These are phyloP conservation scores for Picea engelmannii DNA, from an alignment of 83 land plant species.

Conservation along the genomic window DNA sequence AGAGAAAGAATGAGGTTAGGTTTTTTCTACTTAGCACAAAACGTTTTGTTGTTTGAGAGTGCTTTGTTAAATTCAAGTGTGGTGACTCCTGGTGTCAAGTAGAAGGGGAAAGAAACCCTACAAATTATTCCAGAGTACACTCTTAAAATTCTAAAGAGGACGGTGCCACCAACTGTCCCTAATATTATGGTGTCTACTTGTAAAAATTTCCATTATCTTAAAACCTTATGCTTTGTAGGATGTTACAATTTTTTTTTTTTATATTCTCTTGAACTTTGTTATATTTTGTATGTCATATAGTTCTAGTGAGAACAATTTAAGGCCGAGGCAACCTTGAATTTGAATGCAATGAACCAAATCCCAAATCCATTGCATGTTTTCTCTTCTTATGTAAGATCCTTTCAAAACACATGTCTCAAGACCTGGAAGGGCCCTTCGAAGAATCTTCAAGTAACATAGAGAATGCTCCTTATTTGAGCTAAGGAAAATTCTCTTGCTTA, in stretches of 20 bases:
- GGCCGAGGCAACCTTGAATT: conserved; percentile 73
- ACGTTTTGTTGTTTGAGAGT: too few species aligned
- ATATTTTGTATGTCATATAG: conserved; percentile 22
- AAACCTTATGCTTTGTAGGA: not conserved
- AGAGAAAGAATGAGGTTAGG: too few species aligned
- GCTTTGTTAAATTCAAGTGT: conserved; percentile 63
- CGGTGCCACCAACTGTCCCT: conserved; percentile 82
- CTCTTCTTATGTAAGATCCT: conserved; percentile 78
- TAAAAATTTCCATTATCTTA: not conserved
- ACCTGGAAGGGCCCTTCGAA: conserved; percentile 76
- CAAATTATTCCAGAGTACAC: too few species aligned
- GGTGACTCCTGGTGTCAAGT: conserved; percentile 82
- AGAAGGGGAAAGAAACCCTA: conserved; percentile 35
- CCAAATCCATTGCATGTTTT: conserved; percentile 88
- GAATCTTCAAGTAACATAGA: conserved; percentile 67
- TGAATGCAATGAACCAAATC: conserved; percentile 83
- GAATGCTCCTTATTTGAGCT: conserved; percentile 32
- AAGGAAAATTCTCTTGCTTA: too few species aligned
- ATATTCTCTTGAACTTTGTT: not conserved
- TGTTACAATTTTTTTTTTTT: not conserved
- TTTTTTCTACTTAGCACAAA: too few species aligned
- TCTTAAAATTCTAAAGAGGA: too few species aligned
- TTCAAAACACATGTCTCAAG: conserved; percentile 64
- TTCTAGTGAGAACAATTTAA: conserved; percentile 84
- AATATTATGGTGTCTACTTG: conserved; percentile 65